Percentiles rank a stretch among this genome's conserved stretches.
Evolutionary conservation across 257 asterid species (phyloP).

Genomic region (Solanum ahanhuiri): DNA sequence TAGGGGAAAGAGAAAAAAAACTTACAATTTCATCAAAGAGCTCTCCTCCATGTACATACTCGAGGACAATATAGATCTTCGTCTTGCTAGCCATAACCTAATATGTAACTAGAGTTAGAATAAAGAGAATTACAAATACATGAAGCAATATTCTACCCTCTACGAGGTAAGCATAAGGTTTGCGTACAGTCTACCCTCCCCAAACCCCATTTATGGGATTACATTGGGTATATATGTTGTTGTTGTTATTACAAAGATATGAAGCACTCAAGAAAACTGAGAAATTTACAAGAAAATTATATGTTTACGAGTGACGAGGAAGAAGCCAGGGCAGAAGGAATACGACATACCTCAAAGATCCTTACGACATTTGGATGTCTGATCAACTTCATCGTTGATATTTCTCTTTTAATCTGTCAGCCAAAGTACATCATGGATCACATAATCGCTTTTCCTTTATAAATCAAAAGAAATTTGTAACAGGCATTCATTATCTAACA

Average conservation of each 20-base stretch:
- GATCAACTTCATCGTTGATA: slow-evolving; percentile 80
- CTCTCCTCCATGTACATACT: slow-evolving; percentile 76
- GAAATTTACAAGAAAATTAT: too few species aligned
- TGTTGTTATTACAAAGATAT: not conserved
- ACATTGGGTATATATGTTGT: not conserved
- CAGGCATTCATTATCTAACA: not conserved
- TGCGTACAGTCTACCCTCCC: not conserved
- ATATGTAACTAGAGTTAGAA: not conserved
- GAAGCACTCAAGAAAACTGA: not conserved
- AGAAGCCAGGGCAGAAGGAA: not conserved
- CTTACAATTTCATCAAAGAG: slow-evolving; percentile 81
- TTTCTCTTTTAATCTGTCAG: slow-evolving; percentile 70
- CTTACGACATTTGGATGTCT: slow-evolving; percentile 72
- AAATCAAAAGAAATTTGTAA: not conserved
- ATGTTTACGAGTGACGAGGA: not conserved
- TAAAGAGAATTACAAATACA: not conserved
- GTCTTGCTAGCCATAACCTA: slow-evolving; percentile 83
- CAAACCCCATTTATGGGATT: not conserved
- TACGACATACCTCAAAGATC: slow-evolving; percentile 44
- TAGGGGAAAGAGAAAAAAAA: not conserved
- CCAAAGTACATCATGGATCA: not conserved
- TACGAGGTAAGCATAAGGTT: not conserved
- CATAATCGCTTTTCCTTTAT: not conserved
- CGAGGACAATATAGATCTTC: slow-evolving; percentile 73
- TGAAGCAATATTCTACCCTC: not conserved